Evolutionary conservation across 2,329 filamentous ascomycete genomes (phyloP), one percentile per base, ranked within the genome.

Genomic region (Colletotrichum theobromicola): DNA sequence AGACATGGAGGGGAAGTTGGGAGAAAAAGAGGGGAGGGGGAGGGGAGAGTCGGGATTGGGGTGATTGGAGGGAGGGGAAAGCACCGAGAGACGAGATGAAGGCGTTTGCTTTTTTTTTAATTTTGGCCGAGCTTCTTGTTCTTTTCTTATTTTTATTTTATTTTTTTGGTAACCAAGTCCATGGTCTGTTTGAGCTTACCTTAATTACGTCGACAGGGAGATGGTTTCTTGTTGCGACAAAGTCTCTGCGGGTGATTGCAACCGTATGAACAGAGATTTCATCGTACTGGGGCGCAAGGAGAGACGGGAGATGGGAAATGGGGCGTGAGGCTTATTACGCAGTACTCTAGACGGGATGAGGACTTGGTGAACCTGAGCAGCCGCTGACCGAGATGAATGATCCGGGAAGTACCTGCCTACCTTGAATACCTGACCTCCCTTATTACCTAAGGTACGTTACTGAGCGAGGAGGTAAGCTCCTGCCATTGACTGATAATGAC

Each of bases 181-280:
- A 64, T 65, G 15, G 35, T 26, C 35, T 53, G 71, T 58, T 63
- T 62, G 61, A 62, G 26, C 55, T 26, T 32, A 57, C 68, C 12
- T 57, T 58, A 63, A 55, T 46, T 67, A 26, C 55, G 55, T 55
- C 68, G 55, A 30, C 72, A 74, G 72, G 68, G 72, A 72, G 34
- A 74, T 72, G 72, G 61, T 72, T 74, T 72, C 72, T 74, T 67
- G 42, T 67, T 67, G 62, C 37, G 34, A 35, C 68, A 34, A 34
- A 72, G 55, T 67, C 42, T 68, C 26, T 34, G 42, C 72, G 37
- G 15, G 60, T 34, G 9, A 35, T 70, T 74, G 60, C 53, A 26
- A 66, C 67, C 37, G 34, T 64, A 46, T 34, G 58, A 46, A 46
- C 66, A 64, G 42, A 74, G 24, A 61, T 42, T 74, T 65, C 7